Base-by-base conservation (phyloP, 1,284 basidiomycete species). In the Veloboletus limbatus region DNA sequence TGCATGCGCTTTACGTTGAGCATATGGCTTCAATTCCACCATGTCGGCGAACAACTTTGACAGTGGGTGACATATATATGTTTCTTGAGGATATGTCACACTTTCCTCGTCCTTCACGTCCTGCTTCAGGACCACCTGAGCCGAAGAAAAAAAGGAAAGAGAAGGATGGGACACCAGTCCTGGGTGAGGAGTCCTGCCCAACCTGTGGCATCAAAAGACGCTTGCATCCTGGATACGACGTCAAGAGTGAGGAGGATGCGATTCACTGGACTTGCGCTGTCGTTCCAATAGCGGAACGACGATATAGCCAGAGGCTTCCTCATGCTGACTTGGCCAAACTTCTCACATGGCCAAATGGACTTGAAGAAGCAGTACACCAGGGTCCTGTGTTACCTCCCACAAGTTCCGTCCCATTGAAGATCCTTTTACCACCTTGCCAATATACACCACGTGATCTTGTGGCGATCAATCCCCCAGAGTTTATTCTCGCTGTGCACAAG, bases 1-100 rank as follows among this genome's bases (percentile, higher is more conserved):
- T 80, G n/a, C 67, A 67, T 37, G 62, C 67, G 16, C 77, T 77
- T 9, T 85, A 83, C 54, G 57, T 64, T 35, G 55, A 58, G 2
- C 50, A 62, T 34, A 47, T 52, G 35, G 28, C 51, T 4, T 49
- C 56, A 4, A 43, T 53, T 17, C 47, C 60, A 16, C 53, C 59
- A 20, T 47, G 40, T n/a, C 51, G 45, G 32, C 48, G 59, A 25
- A 63, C 70, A 20, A 48, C 63, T 8, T 62, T 85, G 32, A 75
- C 74, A 3, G 70, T 73, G 13, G 77, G 71, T 4, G 80, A 83
- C 41, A 74, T 85, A 2, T 82, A 76, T 59, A 65, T 62, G 27
- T 86, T 82, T 78, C 70, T 86, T 28, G 71, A 73, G 40, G 75
- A 77, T 34, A 69, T 74, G 50, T 74, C 72, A 5, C 68, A 74